These are phyloP conservation scores for Penicillium occitanis DNA, from an alignment of 2,329 filamentous ascomycete genomes.

Conservation along the genomic window DNA sequence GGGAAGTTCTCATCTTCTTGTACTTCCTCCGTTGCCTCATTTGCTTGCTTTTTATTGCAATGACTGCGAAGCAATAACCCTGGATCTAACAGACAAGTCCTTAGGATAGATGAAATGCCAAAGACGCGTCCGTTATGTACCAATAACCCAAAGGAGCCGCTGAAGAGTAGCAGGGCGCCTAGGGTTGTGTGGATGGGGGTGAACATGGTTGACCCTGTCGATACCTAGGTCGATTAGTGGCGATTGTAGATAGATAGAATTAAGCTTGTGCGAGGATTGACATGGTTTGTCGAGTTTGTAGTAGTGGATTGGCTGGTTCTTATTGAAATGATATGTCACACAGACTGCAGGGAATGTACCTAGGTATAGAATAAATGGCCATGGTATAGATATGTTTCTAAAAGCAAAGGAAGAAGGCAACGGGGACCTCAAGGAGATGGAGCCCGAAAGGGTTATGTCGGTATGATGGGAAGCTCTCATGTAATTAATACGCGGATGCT, in stretches of 20 bases:
- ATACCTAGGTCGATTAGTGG: not conserved
- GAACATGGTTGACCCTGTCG: constrained; percentile 44
- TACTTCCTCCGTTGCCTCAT: not conserved
- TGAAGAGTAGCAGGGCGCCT: constrained; percentile 53
- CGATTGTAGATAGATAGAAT: not conserved
- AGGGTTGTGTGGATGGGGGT: constrained; percentile 54
- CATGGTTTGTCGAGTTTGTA: not conserved
- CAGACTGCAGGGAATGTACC: not conserved
- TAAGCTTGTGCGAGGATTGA: constrained; percentile 7
- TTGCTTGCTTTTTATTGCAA: not conserved
- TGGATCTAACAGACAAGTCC: constrained; percentile 43
- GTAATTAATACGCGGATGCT: not conserved
- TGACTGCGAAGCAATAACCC: constrained; percentile 21
- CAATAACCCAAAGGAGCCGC: constrained; percentile 52
- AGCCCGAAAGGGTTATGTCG: constrained; percentile 6
- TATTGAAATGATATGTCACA: constrained; percentile 8
- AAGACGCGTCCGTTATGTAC: constrained; percentile 54
- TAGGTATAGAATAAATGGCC: not conserved
- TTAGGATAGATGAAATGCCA: constrained; percentile 51
- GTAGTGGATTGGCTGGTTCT: not conserved
- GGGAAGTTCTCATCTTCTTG: constrained; percentile 40
- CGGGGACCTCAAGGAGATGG: constrained; percentile 12
- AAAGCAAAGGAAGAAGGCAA: too few relatives aligned
- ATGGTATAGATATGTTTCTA: not conserved
- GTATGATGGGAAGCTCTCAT: not conserved